Conservation (phyloP, 495 filamentous ascomycete genomes). For the Daldinia decipiens region DNA sequence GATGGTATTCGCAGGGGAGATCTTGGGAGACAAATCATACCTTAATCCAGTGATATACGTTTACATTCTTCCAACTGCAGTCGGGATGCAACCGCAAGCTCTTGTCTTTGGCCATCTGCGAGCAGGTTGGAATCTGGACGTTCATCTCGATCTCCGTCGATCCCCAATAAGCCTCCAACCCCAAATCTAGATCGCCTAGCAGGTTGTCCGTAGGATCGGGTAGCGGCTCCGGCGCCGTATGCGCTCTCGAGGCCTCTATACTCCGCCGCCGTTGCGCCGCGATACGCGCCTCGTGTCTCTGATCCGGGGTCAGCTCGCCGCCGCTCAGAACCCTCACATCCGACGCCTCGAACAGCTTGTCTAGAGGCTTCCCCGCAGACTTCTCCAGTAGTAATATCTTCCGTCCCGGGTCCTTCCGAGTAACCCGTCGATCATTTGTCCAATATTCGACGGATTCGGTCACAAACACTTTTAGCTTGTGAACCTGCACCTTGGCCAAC, state of each 20-base stretch:
- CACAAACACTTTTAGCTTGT: slow-evolving; percentile 93
- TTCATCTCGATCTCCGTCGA: slow-evolving; percentile 98
- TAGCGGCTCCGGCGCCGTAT: slow-evolving; percentile 51
- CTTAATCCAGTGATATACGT: slow-evolving; percentile 99
- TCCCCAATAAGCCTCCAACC: slow-evolving; percentile 72
- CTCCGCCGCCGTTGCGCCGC: slow-evolving; percentile 54
- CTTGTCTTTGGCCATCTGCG: slow-evolving; percentile 85
- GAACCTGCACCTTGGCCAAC: slow-evolving; percentile 94
- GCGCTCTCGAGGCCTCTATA: slow-evolving; percentile 50
- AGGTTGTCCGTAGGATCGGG: slow-evolving; percentile 71
- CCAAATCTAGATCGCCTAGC: slow-evolving; percentile 78
- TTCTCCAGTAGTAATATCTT: slow-evolving; percentile 94
- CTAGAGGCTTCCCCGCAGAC: slow-evolving; percentile 79
- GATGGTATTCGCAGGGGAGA: neutral
- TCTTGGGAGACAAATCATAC: slow-evolving; percentile 58
- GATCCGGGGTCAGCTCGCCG: slow-evolving; percentile 69
- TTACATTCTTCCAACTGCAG: slow-evolving; percentile 94
- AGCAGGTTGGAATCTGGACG: slow-evolving; percentile 92
- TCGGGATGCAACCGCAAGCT: slow-evolving; percentile 83
- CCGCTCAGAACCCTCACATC: slow-evolving; percentile 82
- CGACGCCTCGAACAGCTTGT: slow-evolving; percentile 80
- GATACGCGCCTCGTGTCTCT: slow-evolving; percentile 56
- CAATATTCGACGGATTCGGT: slow-evolving; percentile 96
- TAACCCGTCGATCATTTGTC: slow-evolving; percentile 86
- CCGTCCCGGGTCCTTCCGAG: slow-evolving; percentile 82